Percentiles rank a stretch among this genome's conserved stretches.
phyloP scores from a whole-genome alignment of 257 asterid genomes.

The Jacaranda mimosifolia region DNA sequence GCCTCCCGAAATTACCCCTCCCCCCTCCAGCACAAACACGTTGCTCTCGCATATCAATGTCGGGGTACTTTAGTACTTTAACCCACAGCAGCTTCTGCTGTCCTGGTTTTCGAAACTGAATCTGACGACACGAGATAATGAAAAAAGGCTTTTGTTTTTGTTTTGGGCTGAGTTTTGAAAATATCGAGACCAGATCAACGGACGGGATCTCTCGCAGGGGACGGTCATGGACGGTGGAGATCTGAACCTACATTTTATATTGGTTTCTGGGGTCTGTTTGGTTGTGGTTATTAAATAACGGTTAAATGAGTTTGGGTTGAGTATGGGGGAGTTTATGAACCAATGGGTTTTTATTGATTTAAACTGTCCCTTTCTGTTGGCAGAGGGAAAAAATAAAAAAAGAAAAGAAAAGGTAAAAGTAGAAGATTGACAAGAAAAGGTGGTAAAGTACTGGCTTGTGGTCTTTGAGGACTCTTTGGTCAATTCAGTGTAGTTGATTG shows the following conservation, averaged over 20 bases:
- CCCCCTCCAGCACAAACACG: background rate
- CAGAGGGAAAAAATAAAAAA: constrained; percentile 21
- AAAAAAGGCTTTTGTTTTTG: constrained; percentile 35
- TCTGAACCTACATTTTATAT: background rate
- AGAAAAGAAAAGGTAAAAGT: background rate
- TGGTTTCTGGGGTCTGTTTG: constrained; percentile 30
- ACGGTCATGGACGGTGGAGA: constrained; percentile 28
- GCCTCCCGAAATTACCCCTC: constrained; percentile 37
- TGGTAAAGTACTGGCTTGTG: constrained; percentile 8
- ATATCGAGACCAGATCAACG: constrained; percentile 39
- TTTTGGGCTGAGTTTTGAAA: constrained; percentile 35
- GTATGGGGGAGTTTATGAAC: constrained; percentile 22
- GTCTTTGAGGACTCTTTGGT: constrained; percentile 24
- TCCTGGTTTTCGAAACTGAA: constrained; percentile 48
- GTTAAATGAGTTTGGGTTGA: constrained; percentile 5
- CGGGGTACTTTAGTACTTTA: constrained; percentile 35
- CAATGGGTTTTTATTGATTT: constrained; percentile 22
- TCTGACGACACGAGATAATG: constrained; percentile 46
- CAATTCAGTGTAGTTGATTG: background rate
- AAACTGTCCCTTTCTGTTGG: constrained; percentile 24
- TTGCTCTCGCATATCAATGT: constrained; percentile 15
- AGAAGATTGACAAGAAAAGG: background rate
- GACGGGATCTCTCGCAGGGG: background rate
- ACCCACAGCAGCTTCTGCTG: constrained; percentile 31
- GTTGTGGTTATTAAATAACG: constrained; percentile 36